Conservation (phyloP, 352 stramenopile genomes). For the Aphanomyces cochlioides region DNA sequence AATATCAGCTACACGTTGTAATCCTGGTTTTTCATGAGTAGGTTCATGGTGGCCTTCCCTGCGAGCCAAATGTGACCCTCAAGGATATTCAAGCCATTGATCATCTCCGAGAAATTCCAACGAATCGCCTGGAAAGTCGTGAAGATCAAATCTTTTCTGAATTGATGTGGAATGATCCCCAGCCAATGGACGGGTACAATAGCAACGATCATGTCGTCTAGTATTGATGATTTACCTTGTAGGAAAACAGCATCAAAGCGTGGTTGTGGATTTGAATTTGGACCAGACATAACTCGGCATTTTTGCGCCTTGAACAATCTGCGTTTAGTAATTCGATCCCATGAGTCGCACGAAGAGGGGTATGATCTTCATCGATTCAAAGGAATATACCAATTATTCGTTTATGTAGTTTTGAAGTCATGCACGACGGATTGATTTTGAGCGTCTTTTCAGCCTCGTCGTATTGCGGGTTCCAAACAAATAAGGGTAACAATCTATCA, state of each 20-base stretch:
- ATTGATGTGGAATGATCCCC: constrained; percentile 89
- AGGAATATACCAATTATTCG: not conserved
- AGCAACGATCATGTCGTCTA: not conserved
- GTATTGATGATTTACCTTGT: not conserved
- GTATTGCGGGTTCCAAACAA: constrained; percentile 90
- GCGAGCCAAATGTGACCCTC: constrained; percentile 83
- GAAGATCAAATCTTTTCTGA: constrained; percentile 89
- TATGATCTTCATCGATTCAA: constrained; percentile 58
- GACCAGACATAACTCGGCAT: constrained; percentile 86
- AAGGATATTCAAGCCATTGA: constrained; percentile 80
- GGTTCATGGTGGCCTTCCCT: constrained; percentile 88
- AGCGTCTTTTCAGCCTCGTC: constrained; percentile 91
- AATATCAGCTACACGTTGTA: not conserved
- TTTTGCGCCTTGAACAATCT: constrained; percentile 87
- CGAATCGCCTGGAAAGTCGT: constrained; percentile 59
- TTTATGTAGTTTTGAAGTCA: constrained; percentile 16
- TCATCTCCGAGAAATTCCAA: constrained; percentile 84
- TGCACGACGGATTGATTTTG: constrained; percentile 79
- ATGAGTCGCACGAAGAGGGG: constrained; percentile 90
- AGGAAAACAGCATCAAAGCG: constrained; percentile 46
- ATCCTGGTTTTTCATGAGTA: not conserved
- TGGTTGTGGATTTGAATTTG: constrained; percentile 91
- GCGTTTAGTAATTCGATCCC: constrained; percentile 89
- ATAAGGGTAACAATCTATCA: constrained; percentile 53
- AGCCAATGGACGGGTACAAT: constrained; percentile 54